phyloP scores from a whole-genome alignment of 805 yeast genomes.

The Brettanomyces nanus region DNA sequence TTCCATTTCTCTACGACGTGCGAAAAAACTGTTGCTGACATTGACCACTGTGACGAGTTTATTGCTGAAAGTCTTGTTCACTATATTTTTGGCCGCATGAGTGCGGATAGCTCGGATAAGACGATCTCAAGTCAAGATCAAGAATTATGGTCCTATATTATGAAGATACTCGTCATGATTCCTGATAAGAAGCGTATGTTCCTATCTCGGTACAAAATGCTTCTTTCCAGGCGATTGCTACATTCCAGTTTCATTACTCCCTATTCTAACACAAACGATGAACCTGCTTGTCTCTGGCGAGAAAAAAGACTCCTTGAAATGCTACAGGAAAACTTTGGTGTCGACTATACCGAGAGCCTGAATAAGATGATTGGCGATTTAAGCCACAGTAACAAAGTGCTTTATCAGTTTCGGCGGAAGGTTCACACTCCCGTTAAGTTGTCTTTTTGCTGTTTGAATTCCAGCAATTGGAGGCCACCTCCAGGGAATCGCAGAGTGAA shows the following conservation, averaged over 20 bases:
- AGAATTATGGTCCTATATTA: not conserved
- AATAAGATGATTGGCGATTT: not conserved
- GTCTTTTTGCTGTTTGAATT: conserved; percentile 6
- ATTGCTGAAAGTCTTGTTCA: not conserved
- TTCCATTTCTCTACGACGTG: not conserved
- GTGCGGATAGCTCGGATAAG: too few species aligned
- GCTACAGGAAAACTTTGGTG: not conserved
- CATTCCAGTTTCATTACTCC: not conserved
- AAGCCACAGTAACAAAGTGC: not conserved
- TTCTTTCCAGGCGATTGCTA: not conserved
- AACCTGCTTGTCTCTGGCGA: not conserved
- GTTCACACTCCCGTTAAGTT: not conserved
- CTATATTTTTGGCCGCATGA: not conserved
- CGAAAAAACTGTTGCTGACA: not conserved
- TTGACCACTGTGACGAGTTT: not conserved
- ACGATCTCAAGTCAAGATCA: not conserved
- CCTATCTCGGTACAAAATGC: not conserved
- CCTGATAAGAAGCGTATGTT: not conserved
- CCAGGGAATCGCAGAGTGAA: conserved; percentile 14
- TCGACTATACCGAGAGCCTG: not conserved
- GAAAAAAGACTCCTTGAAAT: not conserved
- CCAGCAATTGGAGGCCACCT: conserved; percentile 16
- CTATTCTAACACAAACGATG: not conserved
- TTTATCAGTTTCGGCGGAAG: not conserved
- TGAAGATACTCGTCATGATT: conserved; percentile 1